Conservation (phyloP, 1,139 yeast genomes). For the Kodamaea arcana region DNA sequence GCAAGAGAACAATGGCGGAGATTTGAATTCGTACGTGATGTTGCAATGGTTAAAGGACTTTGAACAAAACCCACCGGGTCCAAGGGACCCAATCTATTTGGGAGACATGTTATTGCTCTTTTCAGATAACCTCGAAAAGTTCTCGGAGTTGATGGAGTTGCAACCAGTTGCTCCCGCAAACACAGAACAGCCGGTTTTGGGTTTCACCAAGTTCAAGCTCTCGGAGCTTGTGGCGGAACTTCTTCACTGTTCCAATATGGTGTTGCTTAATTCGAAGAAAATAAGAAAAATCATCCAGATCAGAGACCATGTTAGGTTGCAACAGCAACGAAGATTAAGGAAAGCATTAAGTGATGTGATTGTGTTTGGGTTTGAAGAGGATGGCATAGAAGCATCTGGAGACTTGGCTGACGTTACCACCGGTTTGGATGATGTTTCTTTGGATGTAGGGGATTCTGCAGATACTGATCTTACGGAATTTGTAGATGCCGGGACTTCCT, state of each 20-base stretch:
- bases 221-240: slow-evolving; percentile 45
- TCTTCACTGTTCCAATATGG: slow-evolving; percentile 49
- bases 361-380: slow-evolving; percentile 8
- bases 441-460: too few species aligned
- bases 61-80: slow-evolving; percentile 47
- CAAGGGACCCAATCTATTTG: slow-evolving; percentile 42
- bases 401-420: slow-evolving; percentile 27
- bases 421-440: slow-evolving; percentile 38
- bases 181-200: slow-evolving; percentile 22
- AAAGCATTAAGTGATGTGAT: slow-evolving; percentile 33
- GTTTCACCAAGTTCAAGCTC: slow-evolving; percentile 41
- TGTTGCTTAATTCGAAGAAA: slow-evolving; percentile 39
- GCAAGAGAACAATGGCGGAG: slow-evolving; percentile 31
- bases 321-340: slow-evolving; percentile 26
- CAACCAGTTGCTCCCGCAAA: slow-evolving; percentile 22
- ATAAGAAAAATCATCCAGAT: slow-evolving; percentile 32
- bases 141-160: slow-evolving; percentile 23
- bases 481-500: too few species aligned
- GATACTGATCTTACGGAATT: too few species aligned
- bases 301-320: slow-evolving; percentile 34
- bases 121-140: slow-evolving; percentile 33
- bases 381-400: slow-evolving; percentile 6
- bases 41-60: slow-evolving; percentile 46
- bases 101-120: slow-evolving; percentile 43
- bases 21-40: slow-evolving; percentile 41